These are phyloP conservation scores for Hypoxylon rubiginosum DNA, from an alignment of 2,329 filamentous ascomycete genomes.

Conservation along the genomic window DNA sequence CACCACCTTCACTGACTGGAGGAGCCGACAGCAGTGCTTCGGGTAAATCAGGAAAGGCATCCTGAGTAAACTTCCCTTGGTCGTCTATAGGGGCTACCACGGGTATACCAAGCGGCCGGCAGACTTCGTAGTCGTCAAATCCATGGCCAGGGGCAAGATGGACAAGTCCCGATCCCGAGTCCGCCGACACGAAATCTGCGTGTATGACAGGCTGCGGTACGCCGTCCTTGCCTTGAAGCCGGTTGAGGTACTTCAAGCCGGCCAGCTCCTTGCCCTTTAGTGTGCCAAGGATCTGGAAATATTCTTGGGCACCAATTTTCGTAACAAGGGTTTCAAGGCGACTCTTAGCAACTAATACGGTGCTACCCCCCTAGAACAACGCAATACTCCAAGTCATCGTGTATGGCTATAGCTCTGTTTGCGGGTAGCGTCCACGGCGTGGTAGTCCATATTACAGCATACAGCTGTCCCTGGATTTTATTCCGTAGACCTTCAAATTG, in stretches of 20 bases:
- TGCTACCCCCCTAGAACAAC: constrained; percentile 70
- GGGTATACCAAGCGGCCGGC: constrained; percentile 76
- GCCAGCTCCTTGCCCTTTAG: constrained; percentile 76
- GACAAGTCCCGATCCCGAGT: constrained; percentile 95
- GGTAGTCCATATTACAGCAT: constrained; percentile 97
- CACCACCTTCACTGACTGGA: constrained; percentile 78
- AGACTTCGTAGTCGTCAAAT: constrained; percentile 94
- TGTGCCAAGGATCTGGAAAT: constrained; percentile 62
- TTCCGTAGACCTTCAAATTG: constrained; percentile 56
- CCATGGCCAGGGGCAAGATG: constrained; percentile 95
- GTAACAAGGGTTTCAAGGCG: constrained; percentile 72
- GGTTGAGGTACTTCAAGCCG: constrained; percentile 77
- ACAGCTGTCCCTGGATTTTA: no score
- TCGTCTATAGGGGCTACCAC: constrained; percentile 88
- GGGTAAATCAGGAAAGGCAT: constrained; percentile 80
- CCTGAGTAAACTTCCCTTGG: constrained; percentile 82
- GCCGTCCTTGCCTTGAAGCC: constrained; percentile 72
- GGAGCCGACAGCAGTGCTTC: constrained; percentile 74
- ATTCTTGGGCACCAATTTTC: constrained; percentile 61
- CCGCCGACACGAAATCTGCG: constrained; percentile 88
- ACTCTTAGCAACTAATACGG: constrained; percentile 78
- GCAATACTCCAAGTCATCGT: constrained; percentile 79
- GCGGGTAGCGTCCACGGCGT: constrained; percentile 98
- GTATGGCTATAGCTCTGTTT: constrained; percentile 89
- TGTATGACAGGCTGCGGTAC: constrained; percentile 78